Evolutionary conservation across 2,329 filamentous ascomycete species (phyloP).

Genomic region (Mycosphaerella arachidis): DNA sequence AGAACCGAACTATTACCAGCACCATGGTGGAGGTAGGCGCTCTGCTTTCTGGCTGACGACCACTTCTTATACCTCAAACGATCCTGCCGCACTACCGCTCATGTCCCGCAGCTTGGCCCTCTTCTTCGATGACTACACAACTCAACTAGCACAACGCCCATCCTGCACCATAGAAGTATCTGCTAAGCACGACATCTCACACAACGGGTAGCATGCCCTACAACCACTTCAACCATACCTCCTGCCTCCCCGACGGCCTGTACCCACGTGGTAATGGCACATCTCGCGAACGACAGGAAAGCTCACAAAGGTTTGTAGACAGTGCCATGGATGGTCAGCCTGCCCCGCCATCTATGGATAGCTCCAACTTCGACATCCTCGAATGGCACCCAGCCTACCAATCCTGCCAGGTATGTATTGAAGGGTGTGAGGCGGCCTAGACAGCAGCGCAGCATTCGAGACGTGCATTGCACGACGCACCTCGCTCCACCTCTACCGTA

Average conservation of each 20-base stretch:
- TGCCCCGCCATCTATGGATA: conserved; percentile 30
- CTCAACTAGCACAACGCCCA: not conserved
- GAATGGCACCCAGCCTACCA: conserved; percentile 91
- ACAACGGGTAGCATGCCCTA: conserved; percentile 1
- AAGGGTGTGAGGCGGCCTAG: no score
- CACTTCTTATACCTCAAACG: not conserved
- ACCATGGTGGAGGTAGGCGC: not conserved
- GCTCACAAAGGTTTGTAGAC: conserved; percentile 7
- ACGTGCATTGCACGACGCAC: no score
- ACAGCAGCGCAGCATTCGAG: no score
- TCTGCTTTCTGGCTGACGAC: not conserved
- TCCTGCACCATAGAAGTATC: not conserved
- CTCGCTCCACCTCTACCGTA: no score
- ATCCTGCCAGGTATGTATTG: conserved; percentile 55
- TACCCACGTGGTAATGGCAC: not conserved
- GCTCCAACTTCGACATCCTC: conserved; percentile 68
- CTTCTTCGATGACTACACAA: not conserved
- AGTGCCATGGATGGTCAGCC: conserved; percentile 16
- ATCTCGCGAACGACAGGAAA: not conserved
- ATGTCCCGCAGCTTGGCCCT: not conserved
- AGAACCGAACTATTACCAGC: not conserved
- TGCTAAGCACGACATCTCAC: not conserved
- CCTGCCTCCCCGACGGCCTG: not conserved
- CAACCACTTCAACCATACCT: not conserved
- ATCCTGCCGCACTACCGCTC: not conserved